Evolutionary conservation across 345 rosid species (phyloP).

Genomic region (Populus deltoides): DNA sequence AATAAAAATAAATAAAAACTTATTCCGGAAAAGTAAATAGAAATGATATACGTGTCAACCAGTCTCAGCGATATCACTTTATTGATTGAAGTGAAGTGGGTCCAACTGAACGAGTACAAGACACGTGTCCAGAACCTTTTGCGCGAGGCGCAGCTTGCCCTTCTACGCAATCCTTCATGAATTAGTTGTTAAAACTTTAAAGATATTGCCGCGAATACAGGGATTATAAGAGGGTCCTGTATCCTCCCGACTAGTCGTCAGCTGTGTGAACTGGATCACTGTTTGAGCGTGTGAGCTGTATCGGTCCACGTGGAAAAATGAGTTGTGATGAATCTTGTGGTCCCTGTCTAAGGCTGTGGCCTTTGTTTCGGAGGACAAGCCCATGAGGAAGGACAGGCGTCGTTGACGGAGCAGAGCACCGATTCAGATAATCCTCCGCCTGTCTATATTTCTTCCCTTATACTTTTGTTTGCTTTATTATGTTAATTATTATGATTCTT

Average conservation of each 20-base stretch:
- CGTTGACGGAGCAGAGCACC: background rate
- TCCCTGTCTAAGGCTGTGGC: background rate
- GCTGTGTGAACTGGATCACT: too few relatives aligned
- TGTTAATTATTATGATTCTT: too few relatives aligned
- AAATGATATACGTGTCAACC: background rate
- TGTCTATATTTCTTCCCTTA: background rate
- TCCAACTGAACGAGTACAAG: background rate
- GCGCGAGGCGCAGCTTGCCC: background rate
- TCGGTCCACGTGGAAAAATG: background rate
- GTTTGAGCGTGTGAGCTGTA: background rate
- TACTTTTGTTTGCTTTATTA: too few relatives aligned
- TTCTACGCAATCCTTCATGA: too few relatives aligned
- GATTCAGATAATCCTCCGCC: background rate
- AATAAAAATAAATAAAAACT: background rate
- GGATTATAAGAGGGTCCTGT: background rate
- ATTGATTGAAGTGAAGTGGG: background rate
- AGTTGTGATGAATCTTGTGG: background rate
- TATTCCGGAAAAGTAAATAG: too few relatives aligned
- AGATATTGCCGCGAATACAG: background rate
- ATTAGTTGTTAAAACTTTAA: background rate
- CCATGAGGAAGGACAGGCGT: too few relatives aligned
- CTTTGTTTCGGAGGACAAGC: background rate
- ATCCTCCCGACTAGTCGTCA: background rate
- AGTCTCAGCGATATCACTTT: background rate
- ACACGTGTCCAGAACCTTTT: background rate